Percentiles rank a stretch among this genome's conserved stretches.
Evolutionary conservation across 495 filamentous ascomycete genomes (phyloP).

Genomic region (Penicillium paradoxum): DNA sequence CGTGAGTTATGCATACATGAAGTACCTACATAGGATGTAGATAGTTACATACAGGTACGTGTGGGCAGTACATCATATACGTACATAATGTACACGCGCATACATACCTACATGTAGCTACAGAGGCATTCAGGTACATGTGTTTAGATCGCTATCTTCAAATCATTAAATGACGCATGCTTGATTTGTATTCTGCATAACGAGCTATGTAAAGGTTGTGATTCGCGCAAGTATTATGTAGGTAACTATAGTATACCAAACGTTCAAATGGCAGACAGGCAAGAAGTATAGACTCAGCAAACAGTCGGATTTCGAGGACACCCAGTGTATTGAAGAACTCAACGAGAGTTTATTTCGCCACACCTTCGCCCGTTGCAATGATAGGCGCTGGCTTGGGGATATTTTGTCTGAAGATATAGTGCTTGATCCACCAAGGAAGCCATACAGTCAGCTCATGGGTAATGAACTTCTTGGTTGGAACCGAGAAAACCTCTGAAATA

Average conservation of each 20-base stretch:
- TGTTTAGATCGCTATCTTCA: too few relatives aligned
- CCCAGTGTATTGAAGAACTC: neutral
- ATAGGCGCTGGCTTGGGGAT: constrained; percentile 33
- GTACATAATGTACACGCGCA: too few relatives aligned
- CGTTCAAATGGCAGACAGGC: neutral
- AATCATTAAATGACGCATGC: neutral
- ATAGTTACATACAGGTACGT: too few relatives aligned
- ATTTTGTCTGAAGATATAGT: constrained; percentile 38
- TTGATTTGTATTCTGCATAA: neutral
- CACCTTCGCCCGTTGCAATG: constrained; percentile 25
- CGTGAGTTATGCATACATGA: too few relatives aligned
- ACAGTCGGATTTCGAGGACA: neutral
- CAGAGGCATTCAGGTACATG: too few relatives aligned
- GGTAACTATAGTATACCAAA: neutral
- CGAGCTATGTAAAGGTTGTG: neutral
- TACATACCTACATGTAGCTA: too few relatives aligned
- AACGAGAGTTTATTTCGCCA: neutral
- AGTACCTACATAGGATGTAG: too few relatives aligned
- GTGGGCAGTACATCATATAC: too few relatives aligned
- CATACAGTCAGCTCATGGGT: constrained; percentile 36
- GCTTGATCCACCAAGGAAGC: constrained; percentile 43
- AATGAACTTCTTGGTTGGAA: constrained; percentile 40
- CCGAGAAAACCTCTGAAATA: constrained; percentile 39
- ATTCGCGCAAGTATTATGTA: neutral
- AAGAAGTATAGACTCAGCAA: neutral